These are phyloP conservation scores for Blastomyces emzantsi DNA, from an alignment of 2,329 filamentous ascomycete genomes.

Conservation along the genomic window DNA sequence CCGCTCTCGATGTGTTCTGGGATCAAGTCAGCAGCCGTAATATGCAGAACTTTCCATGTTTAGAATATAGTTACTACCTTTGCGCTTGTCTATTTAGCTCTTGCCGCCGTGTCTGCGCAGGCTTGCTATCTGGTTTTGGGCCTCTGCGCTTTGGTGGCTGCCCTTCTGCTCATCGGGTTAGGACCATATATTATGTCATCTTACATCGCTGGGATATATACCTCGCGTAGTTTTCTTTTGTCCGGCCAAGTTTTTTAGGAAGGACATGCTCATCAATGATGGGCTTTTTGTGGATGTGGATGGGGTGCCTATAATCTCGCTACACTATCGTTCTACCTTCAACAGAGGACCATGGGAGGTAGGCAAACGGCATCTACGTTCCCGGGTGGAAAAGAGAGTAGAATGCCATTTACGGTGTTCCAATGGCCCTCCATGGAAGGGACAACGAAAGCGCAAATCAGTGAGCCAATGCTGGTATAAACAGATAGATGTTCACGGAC, in stretches of 20 bases:
- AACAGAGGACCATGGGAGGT: background rate
- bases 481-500: background rate
- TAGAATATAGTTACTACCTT: constrained; percentile 50
- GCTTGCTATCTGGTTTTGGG: constrained; percentile 93
- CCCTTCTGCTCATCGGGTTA: constrained; percentile 51
- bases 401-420: background rate
- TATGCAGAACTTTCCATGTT: background rate
- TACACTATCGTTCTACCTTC: constrained; percentile 6
- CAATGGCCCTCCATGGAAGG: constrained; percentile 1
- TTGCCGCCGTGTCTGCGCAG: constrained; percentile 81
- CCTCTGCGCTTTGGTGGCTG: constrained; percentile 81
- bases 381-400: background rate
- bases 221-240: constrained; percentile 71
- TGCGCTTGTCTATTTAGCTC: constrained; percentile 94
- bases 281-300: constrained; percentile 11
- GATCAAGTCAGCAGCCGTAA: constrained; percentile 16
- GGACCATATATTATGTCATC: background rate
- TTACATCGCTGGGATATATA: constrained; percentile 27
- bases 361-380: background rate
- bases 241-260: constrained; percentile 54
- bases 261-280: constrained; percentile 43
- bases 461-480: background rate
- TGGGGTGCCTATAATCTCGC: background rate
- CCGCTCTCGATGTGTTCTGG: constrained; percentile 86
- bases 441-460: constrained; percentile 2